Evolutionary conservation across 140 eudicot genomes (phyloP), one percentile per base, ranked within the genome.

Genomic region (Anethum foeniculum): DNA sequence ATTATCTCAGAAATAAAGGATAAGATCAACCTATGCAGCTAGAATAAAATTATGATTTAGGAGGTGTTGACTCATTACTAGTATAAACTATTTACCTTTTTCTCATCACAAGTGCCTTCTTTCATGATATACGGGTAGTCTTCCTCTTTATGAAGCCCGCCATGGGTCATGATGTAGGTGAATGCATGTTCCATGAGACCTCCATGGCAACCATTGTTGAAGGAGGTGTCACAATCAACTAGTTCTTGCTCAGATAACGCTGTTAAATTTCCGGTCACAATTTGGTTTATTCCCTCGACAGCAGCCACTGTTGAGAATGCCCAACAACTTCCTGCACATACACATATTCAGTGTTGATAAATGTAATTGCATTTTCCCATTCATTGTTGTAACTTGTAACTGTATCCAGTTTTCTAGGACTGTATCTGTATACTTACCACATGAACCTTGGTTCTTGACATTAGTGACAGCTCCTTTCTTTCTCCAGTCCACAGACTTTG

Each of bases 61-160:
- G 32, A 51, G 58, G 58, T 1, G n/a, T 18, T 19, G n/a, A 52
- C 62, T 56, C 65, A 23, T 56, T 56, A 64, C 19, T 28, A 4
- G 38, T 64, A 64, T 25, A 65, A 3, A 1, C 1, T 4, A 3
- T 65, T 46, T 78, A 79, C 96, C 90, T 80, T 89, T 80, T 82
- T 87, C 77, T 81, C 86, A 74, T 89, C 88, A 52, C 93, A 91
- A 76, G 85, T 89, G 78, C 96, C 93, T 85, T 91, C 90, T 54
- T 88, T 81, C 93, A 87, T 89, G 81, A 87, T 77, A 75, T 91
- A 91, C 39, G 96, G 96, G 74, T 91, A 91, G 81, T 87, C 96
- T 58, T 89, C 93, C 79, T 91, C 93, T 77, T 87, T 89, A 72
- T 71, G 91, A 81, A 87, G 89, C 21, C 96, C 96, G 2, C 77